Base-by-base conservation (phyloP, 1,284 basidiomycete genomes). In the Rhodotorula sp. region DNA sequence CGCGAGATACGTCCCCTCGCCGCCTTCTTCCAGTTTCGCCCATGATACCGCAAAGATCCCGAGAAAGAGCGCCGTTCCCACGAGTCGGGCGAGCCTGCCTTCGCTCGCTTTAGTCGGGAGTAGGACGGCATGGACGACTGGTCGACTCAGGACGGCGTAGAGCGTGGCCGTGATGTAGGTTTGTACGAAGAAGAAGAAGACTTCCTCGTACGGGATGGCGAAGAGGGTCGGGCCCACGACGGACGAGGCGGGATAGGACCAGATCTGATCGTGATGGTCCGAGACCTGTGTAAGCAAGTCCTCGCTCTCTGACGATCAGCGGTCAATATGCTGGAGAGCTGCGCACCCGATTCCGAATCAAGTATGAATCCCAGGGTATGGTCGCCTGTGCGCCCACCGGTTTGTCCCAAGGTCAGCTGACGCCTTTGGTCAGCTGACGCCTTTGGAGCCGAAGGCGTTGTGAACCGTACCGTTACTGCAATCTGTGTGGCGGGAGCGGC, bases 181-280 rank as follows among this genome's bases (percentile, higher is more conserved):
- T 55, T 80, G 79, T 24, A 80, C 76, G 68, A 78, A 70, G 62
- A 79, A 80, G 75, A 80, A 80, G 69, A 79, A 78, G 60, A 78
- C 60, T 66, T 80, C 79, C 59, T 80, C 79, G 60, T 76, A 63
- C 17, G 79, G 79, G 26, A 80, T 78, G 46, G 51, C 33, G 49
- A 73, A 75, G 26, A 78, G 60, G 20, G 76, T 78, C 1, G 72
- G 72, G 15, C 75, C 77, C 8, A 77, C 56, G 37, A 74, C 69
- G 18, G 71, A 73, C 15, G 72, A 66, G 22, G 66, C 62, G 12
- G 78, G 78, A 62, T 79, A 79, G 24, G 76, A 72, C 78, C 78
- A 79, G 65, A 78, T 69, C 76, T 75, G 60, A 10, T 8, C 5
- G 15, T n/a, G 49, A 22, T 24, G 17, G 20, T 12, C 1, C 20